These are phyloP conservation scores for Jackrogersella multiformis DNA, from an alignment of 495 filamentous ascomycete genomes.

Conservation along the genomic window DNA sequence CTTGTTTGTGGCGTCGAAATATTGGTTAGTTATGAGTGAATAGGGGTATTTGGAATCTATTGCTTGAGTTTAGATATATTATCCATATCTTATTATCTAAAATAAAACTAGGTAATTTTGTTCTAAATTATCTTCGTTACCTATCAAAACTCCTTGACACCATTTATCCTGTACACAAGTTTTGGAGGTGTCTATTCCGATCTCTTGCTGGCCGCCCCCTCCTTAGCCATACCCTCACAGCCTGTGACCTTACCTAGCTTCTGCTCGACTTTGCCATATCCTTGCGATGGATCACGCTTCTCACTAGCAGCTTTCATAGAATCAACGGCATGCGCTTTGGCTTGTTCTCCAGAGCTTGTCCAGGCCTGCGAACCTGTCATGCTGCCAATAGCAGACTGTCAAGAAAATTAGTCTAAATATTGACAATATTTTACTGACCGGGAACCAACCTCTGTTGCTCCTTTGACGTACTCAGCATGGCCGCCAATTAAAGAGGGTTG, in stretches of 20 bases:
- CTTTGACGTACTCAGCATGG: slow-evolving; percentile 60
- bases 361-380: slow-evolving; percentile 57
- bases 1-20: no score
- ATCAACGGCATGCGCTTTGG: slow-evolving; percentile 55
- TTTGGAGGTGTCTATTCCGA: slow-evolving; percentile 29
- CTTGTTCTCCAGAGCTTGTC: slow-evolving; percentile 56
- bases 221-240: slow-evolving; percentile 58
- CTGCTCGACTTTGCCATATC: slow-evolving; percentile 58
- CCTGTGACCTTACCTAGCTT: slow-evolving; percentile 53
- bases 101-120: no score
- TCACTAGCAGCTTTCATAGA: slow-evolving; percentile 54
- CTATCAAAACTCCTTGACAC: no score
- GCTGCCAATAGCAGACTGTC: slow-evolving; percentile 51
- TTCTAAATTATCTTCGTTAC: no score
- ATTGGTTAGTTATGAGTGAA: no score
- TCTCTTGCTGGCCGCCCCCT: slow-evolving; percentile 52
- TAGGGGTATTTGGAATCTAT: no score
- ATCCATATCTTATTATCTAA: no score
- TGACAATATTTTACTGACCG: background rate
- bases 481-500: slow-evolving; percentile 53
- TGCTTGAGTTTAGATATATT: no score
- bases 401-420: slow-evolving; percentile 3
- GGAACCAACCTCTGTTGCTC: slow-evolving; percentile 54
- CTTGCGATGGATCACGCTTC: slow-evolving; percentile 50
- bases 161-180: no score